Evolutionary conservation across 306 rosid species (phyloP).

Genomic region (Bauhinia variegata): DNA sequence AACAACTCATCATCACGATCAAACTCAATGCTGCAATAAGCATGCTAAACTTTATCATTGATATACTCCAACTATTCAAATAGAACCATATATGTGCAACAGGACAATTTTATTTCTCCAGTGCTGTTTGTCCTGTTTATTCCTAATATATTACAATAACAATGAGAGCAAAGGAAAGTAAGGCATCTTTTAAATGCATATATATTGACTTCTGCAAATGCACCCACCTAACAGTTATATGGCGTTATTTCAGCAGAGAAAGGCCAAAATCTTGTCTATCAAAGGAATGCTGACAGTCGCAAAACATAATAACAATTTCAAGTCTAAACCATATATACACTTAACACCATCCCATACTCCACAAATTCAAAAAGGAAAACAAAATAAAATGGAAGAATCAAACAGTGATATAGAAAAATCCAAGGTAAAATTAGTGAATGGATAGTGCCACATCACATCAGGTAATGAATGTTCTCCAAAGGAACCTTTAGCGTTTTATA

Average conservation of each 20-base stretch:
- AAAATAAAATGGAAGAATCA: neutral
- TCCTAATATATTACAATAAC: constrained; percentile 3
- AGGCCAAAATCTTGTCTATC: no score
- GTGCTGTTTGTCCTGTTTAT: constrained; percentile 15
- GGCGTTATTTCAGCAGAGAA: no score
- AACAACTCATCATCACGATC: constrained; percentile 90
- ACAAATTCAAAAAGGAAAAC: neutral
- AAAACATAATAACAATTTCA: no score
- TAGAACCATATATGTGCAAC: neutral
- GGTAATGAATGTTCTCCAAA: no score
- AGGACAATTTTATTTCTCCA: constrained; percentile 24
- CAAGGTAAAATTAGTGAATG: no score
- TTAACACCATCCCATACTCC: neutral
- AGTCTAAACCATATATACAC: no score
- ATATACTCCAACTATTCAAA: neutral
- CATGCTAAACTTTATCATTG: constrained; percentile 25
- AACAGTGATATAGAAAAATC: neutral
- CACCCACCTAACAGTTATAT: no score
- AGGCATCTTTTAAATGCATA: no score
- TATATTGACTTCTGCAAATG: no score
- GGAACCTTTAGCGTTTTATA: neutral
- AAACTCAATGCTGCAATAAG: constrained; percentile 90
- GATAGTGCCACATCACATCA: no score
- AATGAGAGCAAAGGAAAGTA: no score
- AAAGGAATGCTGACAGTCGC: no score